phyloP scores from a whole-genome alignment of 2,329 filamentous ascomycete species.

The Xylaria sp. region DNA sequence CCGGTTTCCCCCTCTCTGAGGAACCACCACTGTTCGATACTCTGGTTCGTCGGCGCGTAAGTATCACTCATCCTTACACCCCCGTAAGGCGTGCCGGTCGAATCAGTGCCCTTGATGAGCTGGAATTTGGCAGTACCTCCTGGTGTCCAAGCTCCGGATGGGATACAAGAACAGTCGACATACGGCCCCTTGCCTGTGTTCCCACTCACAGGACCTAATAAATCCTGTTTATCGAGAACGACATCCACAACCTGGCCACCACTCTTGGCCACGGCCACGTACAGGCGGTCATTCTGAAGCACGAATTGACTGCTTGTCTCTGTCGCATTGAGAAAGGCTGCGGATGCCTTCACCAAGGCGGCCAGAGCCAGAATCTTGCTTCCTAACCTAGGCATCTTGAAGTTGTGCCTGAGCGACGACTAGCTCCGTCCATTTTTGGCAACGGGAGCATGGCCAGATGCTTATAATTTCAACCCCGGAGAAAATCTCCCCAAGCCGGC shows the following conservation, averaged over 20 bases:
- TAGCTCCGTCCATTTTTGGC: not conserved
- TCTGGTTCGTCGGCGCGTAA: conserved; percentile 67
- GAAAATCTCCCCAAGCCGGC: conserved; percentile 18
- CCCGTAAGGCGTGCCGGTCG: conserved; percentile 61
- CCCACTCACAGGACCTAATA: conserved; percentile 59
- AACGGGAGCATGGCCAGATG: not conserved
- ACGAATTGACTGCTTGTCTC: conserved; percentile 30
- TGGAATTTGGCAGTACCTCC: conserved; percentile 62
- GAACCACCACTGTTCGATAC: conserved; percentile 73
- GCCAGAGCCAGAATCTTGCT: conserved; percentile 25
- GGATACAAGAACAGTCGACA: conserved; percentile 70
- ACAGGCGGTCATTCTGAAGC: conserved; percentile 35
- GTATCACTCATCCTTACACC: conserved; percentile 70
- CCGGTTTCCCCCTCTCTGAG: conserved; percentile 71
- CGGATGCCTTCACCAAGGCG: conserved; percentile 21
- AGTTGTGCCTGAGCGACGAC: not conserved
- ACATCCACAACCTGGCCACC: conserved; percentile 52
- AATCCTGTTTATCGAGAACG: conserved; percentile 56
- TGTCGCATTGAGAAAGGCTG: conserved; percentile 32
- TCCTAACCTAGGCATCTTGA: conserved; percentile 23
- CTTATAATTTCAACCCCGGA: conserved; percentile 25
- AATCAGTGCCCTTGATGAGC: conserved; percentile 57
- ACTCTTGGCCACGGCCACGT: conserved; percentile 51
- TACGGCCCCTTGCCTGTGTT: conserved; percentile 64
- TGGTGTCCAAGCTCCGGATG: conserved; percentile 68